These are phyloP conservation scores for Plasmodium adleri DNA, from an alignment of 169 alveolate species.

Conservation along the genomic window DNA sequence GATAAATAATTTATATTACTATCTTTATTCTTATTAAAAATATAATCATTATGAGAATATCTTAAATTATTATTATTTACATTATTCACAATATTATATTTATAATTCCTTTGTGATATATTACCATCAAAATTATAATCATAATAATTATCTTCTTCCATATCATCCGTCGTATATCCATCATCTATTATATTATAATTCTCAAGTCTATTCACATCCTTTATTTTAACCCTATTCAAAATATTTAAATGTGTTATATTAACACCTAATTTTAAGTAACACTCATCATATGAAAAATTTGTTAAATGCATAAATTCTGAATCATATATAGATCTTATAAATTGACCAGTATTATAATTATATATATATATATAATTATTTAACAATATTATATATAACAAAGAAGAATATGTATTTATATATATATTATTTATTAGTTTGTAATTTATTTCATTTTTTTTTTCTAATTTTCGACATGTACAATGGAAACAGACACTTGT, in stretches of 20 bases:
- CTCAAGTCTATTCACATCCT: background rate
- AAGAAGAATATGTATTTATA: slow-evolving; percentile 43
- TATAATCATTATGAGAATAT: too few relatives aligned
- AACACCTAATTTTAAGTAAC: slow-evolving; percentile 36
- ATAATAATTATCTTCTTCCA: background rate
- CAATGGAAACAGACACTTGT: slow-evolving; percentile 67
- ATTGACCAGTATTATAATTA: slow-evolving; percentile 34
- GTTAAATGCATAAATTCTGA: slow-evolving; percentile 18
- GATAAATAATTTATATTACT: background rate
- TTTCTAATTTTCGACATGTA: slow-evolving; percentile 62
- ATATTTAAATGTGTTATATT: slow-evolving; percentile 22
- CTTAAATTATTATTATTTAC: too few relatives aligned
- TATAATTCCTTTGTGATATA: too few relatives aligned
- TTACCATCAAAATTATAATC: background rate
- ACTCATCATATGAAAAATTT: slow-evolving; percentile 14
- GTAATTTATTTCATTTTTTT: slow-evolving; percentile 72
- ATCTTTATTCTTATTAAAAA: background rate
- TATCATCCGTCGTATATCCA: too few relatives aligned
- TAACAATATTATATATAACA: slow-evolving; percentile 32
- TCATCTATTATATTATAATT: background rate
- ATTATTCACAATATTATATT: too few relatives aligned
- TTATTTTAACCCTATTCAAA: slow-evolving; percentile 22
- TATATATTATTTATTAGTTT: slow-evolving; percentile 68
- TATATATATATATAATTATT: slow-evolving; percentile 40
- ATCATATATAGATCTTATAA: slow-evolving; percentile 44